Conservation (phyloP, 2,329 filamentous ascomycete genomes). For the Sphaerulina populicola region DNA sequence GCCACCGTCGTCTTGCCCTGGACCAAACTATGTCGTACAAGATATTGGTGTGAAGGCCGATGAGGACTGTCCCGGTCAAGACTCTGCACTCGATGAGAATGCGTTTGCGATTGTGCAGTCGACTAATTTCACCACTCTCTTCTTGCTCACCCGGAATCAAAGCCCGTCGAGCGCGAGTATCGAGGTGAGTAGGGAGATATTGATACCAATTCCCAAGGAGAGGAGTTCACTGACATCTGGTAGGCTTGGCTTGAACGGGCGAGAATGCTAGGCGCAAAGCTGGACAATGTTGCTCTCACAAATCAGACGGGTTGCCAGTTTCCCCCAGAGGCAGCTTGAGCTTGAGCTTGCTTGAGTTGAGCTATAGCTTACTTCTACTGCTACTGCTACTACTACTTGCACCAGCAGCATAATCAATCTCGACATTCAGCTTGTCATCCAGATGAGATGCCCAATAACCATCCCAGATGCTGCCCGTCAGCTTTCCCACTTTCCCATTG, state of each 20-base stretch:
- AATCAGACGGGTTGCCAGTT: constrained; percentile 18
- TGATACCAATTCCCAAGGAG: not conserved
- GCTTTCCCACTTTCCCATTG: constrained; percentile 39
- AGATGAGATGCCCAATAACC: constrained; percentile 45
- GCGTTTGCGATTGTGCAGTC: constrained; percentile 22
- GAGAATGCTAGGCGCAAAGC: constrained; percentile 15
- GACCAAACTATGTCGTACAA: constrained; percentile 19
- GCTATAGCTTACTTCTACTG: constrained; percentile 1
- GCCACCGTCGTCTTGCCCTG: constrained; percentile 18
- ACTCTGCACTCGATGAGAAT: constrained; percentile 8
- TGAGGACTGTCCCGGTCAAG: not conserved
- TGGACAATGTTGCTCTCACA: constrained; percentile 14
- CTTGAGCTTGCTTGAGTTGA: not conserved
- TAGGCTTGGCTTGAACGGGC: constrained; percentile 18
- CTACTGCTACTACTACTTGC: not conserved
- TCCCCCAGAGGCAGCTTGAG: not conserved
- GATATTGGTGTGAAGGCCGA: constrained; percentile 8
- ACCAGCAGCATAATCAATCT: constrained; percentile 13
- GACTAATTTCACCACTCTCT: constrained; percentile 20
- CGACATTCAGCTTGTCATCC: constrained; percentile 24
- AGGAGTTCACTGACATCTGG: not conserved
- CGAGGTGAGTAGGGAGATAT: constrained; percentile 10
- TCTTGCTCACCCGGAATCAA: constrained; percentile 20
- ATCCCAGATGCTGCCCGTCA: constrained; percentile 46
- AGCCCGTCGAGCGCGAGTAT: constrained; percentile 16